A percentile compares a stretch with the other conserved stretches of the same genome.
These are phyloP conservation scores for Porodaedalea pini DNA, from an alignment of 1,284 basidiomycete species.

Conservation along the genomic window DNA sequence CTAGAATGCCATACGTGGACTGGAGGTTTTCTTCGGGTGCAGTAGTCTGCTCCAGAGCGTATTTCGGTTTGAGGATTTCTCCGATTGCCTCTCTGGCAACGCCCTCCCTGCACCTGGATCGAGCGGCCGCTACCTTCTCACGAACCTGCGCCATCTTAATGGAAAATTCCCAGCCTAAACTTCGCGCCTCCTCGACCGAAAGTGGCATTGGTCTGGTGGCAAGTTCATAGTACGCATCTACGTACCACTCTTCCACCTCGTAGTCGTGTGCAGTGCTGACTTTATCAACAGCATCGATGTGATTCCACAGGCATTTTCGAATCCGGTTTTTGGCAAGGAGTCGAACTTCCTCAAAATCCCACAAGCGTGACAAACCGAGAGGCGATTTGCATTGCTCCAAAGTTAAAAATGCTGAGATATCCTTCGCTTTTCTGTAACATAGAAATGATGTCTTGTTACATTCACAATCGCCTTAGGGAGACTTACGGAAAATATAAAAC, in stretches of 20 bases:
- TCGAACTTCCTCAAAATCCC: conserved; percentile 9
- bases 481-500: conserved; percentile 8
- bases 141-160: conserved; percentile 5
- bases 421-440: background rate
- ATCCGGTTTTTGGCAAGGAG: background rate
- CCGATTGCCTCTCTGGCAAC: background rate
- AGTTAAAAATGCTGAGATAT: background rate
- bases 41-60: too few relatives aligned
- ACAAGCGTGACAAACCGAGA: conserved; percentile 5
- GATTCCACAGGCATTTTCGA: background rate
- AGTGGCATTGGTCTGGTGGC: background rate
- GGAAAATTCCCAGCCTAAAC: conserved; percentile 3
- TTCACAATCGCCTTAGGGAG: background rate
- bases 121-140: background rate
- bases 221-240: conserved; percentile 1
- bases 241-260: conserved; percentile 5
- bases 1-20: too few relatives aligned
- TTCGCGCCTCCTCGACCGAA: conserved; percentile 3
- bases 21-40: too few relatives aligned
- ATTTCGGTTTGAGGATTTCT: background rate
- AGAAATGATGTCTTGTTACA: background rate
- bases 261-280: conserved; percentile 2
- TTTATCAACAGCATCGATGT: background rate
- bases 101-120: background rate
- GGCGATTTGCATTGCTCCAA: conserved; percentile 4